These are phyloP conservation scores for Fomes fomentarius DNA, from an alignment of 1,284 basidiomycete species.

Conservation along the genomic window DNA sequence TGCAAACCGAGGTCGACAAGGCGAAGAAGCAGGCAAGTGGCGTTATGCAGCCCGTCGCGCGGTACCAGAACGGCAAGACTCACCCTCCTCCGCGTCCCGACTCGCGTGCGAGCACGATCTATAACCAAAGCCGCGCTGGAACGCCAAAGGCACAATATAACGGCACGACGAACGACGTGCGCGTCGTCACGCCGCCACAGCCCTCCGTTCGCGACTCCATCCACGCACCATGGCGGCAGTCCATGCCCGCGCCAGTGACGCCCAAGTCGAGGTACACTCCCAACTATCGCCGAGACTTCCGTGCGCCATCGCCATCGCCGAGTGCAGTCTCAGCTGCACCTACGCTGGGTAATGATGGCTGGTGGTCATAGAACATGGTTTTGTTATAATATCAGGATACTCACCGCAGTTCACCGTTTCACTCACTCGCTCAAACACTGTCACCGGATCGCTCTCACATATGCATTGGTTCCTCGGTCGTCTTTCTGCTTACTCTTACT, in stretches of 20 bases:
- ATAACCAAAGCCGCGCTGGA: conserved; percentile 43
- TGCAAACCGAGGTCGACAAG: conserved; percentile 64
- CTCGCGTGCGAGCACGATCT: conserved; percentile 69
- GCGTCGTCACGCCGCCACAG: conserved; percentile 51
- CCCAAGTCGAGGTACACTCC: conserved; percentile 40
- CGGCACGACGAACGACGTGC: conserved; percentile 31
- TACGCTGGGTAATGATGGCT: conserved; percentile 72
- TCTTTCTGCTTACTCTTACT: not conserved
- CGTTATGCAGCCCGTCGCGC: conserved; percentile 19
- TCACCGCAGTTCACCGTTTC: no score
- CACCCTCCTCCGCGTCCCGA: conserved; percentile 60
- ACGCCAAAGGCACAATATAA: conserved; percentile 41
- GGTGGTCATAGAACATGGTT: conserved; percentile 58
- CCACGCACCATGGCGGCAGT: conserved; percentile 55
- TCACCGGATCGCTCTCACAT: conserved; percentile 24
- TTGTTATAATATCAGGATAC: conserved; percentile 1
- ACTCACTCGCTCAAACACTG: conserved; percentile 2
- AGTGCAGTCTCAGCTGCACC: conserved; percentile 73
- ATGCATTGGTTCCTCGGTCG: conserved; percentile 20
- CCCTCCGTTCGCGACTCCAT: conserved; percentile 75
- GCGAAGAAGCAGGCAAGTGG: conserved; percentile 44
- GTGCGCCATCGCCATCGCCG: conserved; percentile 67
- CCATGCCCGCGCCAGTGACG: conserved; percentile 19
- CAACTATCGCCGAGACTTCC: conserved; percentile 34
- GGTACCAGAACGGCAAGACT: conserved; percentile 32